Conservation (phyloP, 192 early-diverging fungal species). For the Spizellomyces punctatus region DNA sequence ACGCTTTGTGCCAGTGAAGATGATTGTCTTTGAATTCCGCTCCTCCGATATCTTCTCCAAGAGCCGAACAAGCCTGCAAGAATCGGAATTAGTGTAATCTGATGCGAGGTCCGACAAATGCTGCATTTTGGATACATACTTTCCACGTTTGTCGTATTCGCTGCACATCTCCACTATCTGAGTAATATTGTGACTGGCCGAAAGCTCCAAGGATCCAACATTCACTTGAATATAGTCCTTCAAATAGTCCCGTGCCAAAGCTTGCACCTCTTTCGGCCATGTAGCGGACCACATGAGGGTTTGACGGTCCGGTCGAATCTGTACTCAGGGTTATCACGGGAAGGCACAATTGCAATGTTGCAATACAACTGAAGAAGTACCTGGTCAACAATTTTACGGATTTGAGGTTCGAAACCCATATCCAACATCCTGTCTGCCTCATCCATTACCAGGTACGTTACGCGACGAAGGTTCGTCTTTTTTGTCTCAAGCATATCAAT, state of each 20-base stretch:
- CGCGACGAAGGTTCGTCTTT: constrained; percentile 87
- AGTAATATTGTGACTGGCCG: constrained; percentile 89
- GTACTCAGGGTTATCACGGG: too few relatives aligned
- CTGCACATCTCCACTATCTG: constrained; percentile 90
- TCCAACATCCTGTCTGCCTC: constrained; percentile 99
- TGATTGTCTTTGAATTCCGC: constrained; percentile 44
- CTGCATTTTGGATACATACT: constrained; percentile 39
- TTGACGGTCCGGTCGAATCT: constrained; percentile 93
- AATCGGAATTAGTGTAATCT: neutral
- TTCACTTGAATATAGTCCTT: constrained; percentile 96
- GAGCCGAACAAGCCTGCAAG: constrained; percentile 35
- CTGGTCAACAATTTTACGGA: constrained; percentile 96
- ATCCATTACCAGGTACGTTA: constrained; percentile 97
- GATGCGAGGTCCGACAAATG: neutral
- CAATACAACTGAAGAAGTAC: neutral
- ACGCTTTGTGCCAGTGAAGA: constrained; percentile 58
- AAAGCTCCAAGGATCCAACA: constrained; percentile 89
- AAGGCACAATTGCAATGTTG: constrained; percentile 9
- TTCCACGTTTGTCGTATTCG: constrained; percentile 83
- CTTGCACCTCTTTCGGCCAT: constrained; percentile 96
- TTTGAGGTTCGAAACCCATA: constrained; percentile 99
- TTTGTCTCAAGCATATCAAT: constrained; percentile 94
- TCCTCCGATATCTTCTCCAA: constrained; percentile 47
- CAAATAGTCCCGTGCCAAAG: constrained; percentile 88
- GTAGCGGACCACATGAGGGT: constrained; percentile 99